These are phyloP conservation scores for Tinospora cordifolia DNA, from an alignment of 164 flowering plant species.

Conservation along the genomic window DNA sequence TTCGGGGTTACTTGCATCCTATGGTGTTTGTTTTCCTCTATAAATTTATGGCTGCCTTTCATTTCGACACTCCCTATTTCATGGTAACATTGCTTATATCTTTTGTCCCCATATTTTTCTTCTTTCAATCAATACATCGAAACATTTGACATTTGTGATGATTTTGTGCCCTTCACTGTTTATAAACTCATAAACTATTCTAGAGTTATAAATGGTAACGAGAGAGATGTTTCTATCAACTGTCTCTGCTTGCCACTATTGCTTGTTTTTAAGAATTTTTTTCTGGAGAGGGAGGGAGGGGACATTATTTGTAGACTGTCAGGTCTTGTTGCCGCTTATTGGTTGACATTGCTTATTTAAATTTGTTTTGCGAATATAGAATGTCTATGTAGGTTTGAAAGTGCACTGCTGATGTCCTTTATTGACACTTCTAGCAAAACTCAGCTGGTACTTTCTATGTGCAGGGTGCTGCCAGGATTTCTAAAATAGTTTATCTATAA, in stretches of 20 bases:
- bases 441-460: no score
- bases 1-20: constrained; percentile 89
- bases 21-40: constrained; percentile 69
- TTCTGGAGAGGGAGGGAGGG: no score
- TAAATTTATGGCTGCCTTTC: constrained; percentile 51
- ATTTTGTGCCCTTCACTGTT: background rate
- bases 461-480: no score
- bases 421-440: no score
- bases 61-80: constrained; percentile 69
- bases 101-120: background rate
- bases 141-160: background rate
- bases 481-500: no score
- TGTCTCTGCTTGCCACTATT: background rate
- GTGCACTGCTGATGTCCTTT: no score
- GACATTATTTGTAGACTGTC: no score
- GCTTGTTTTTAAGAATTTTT: no score
- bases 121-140: background rate
- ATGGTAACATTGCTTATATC: constrained; percentile 50
- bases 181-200: background rate
- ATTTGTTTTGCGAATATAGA: no score
- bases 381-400: no score
- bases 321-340: no score
- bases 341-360: no score
- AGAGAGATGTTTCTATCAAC: background rate
- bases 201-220: background rate